Evolutionary conservation across 1,284 basidiomycete genomes (phyloP), one percentile per base, ranked within the genome.

Genomic region (Papiliotrema nemorosa): DNA sequence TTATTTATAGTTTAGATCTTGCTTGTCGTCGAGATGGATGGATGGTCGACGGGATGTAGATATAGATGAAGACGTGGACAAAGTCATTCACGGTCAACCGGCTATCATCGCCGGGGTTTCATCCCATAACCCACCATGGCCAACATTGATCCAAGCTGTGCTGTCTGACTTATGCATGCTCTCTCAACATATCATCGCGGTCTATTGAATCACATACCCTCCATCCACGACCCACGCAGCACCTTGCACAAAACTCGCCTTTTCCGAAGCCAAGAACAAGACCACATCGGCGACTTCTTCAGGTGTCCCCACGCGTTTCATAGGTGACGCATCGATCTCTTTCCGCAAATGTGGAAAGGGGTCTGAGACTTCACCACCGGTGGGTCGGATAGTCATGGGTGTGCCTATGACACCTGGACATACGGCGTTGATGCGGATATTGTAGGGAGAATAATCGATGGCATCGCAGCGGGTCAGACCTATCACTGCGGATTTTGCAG

Each of bases 211-310:
- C 1, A 58, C 61, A 33, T 63, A 65, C 5, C 64, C 64, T 14
- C 66, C 66, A 56, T 66, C 66, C 0, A 62, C 61, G 2, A 60
- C 43, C 64, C 60, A 68, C 12, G 53, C 54, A 6, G 60, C 58
- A 33, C 63, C 66, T 24, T 63, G 64, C 0, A 66, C 62, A 31
- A 64, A 67, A 37, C 58, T 60, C 21, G 62, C 59, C 43, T 58
- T 58, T 44, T 63, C 59, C 34, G 50, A 50, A 20, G 25, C 46
- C 26, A 67, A 43, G 50, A 66, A 67, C n/a, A 63, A 34, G 16
- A 56, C 47, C 14, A 59, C 55, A 53, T 67, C 66, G 2, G 66
- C 63, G n/a, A 67, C 48, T 47, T 67, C 66, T 26, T 62, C 63
- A 14, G 58, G 47, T 35, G 39, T 52, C 1, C 59, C 66, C 44